Conservation (phyloP, 1,284 basidiomycete species). For the Ustilago shanxiensis region DNA sequence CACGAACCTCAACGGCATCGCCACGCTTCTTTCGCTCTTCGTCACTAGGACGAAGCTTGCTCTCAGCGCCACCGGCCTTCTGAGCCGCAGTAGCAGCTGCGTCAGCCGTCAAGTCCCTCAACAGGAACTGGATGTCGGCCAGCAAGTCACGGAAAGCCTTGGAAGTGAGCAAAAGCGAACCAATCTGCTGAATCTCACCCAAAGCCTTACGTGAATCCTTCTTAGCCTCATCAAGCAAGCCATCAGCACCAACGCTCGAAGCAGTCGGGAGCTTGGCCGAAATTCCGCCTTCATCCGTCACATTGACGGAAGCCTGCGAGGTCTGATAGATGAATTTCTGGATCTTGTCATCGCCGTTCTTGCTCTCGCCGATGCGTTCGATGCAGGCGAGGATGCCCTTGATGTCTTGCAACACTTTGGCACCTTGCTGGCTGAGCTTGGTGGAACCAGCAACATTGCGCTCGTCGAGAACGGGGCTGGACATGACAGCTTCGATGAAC, state of each 20-base stretch:
- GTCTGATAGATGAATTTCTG: constrained; percentile 71
- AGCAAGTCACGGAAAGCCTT: constrained; percentile 71
- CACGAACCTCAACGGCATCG: constrained; percentile 50
- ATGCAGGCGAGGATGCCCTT: constrained; percentile 58
- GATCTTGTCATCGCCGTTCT: constrained; percentile 70
- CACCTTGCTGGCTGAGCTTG: constrained; percentile 54
- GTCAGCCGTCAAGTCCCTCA: constrained; percentile 72
- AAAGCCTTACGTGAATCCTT: constrained; percentile 70
- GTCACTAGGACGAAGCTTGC: constrained; percentile 61
- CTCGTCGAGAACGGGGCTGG: constrained; percentile 55
- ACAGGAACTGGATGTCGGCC: constrained; percentile 71
- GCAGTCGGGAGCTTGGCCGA: constrained; percentile 35
- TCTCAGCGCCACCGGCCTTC: constrained; percentile 61
- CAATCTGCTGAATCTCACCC: constrained; percentile 71
- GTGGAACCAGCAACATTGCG: constrained; percentile 44
- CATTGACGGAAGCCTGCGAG: constrained; percentile 64
- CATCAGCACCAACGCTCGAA: constrained; percentile 55
- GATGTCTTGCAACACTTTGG: constrained; percentile 48
- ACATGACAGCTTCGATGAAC: constrained; percentile 50
- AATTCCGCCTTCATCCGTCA: constrained; percentile 39
- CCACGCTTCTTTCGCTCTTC: constrained; percentile 64
- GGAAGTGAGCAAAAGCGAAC: constrained; percentile 71
- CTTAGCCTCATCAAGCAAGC: constrained; percentile 66
- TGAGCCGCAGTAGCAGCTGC: constrained; percentile 64
- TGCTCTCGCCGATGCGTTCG: constrained; percentile 55